Conservation (phyloP, 1,284 basidiomycete species). For the Apiotrichum porosum region DNA sequence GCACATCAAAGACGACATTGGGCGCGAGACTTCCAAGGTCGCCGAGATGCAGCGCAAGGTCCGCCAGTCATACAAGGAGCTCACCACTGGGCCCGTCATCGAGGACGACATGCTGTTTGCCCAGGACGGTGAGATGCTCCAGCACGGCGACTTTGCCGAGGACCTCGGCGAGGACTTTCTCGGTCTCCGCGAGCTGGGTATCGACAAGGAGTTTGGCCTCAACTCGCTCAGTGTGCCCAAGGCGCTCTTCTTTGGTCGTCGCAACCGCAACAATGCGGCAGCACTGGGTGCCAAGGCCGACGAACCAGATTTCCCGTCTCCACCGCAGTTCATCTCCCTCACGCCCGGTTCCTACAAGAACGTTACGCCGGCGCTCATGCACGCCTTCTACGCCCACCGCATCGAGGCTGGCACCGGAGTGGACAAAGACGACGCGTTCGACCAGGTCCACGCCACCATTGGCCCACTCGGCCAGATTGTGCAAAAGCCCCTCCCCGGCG, state of each 20-base stretch:
- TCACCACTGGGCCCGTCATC: constrained; percentile 52
- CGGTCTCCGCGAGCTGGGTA: constrained; percentile 79
- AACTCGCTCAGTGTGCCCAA: constrained; percentile 72
- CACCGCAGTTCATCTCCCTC: constrained; percentile 71
- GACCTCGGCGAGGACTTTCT: constrained; percentile 90
- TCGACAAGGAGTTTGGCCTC: constrained; percentile 81
- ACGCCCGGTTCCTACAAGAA: constrained; percentile 60
- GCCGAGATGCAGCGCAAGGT: constrained; percentile 80
- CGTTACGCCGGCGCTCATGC: constrained; percentile 76
- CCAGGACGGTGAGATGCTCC: constrained; percentile 66
- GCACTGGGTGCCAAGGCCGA: constrained; percentile 51
- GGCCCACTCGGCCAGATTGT: constrained; percentile 44
- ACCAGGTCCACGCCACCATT: constrained; percentile 34
- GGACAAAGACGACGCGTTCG: constrained; percentile 32
- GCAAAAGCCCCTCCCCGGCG: constrained; percentile 21
- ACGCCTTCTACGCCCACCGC: constrained; percentile 64
- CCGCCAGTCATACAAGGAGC: constrained; percentile 71
- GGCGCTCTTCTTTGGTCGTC: constrained; percentile 67
- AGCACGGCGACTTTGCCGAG: constrained; percentile 78
- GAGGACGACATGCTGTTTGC: constrained; percentile 73
- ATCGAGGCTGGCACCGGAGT: constrained; percentile 41
- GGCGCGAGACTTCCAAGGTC: constrained; percentile 72
- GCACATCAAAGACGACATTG: constrained; percentile 84
- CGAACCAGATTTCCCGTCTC: constrained; percentile 72
- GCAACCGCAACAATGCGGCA: constrained; percentile 33